Evolutionary conservation across 192 early-diverging fungal genomes (phyloP).

Genomic region (Linnemannia zychae): DNA sequence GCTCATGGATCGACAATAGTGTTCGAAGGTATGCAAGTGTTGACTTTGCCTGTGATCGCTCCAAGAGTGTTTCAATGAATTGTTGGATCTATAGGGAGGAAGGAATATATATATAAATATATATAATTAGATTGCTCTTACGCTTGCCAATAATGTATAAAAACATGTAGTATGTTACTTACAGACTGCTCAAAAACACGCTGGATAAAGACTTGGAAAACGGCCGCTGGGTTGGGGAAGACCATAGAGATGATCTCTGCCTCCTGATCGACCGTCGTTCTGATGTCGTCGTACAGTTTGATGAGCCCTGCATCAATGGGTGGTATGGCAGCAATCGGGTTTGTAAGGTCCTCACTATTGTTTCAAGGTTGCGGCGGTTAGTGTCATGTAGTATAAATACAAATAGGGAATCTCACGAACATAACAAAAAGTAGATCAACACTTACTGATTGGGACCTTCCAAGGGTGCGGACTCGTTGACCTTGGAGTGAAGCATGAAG

Average conservation of each 20-base stretch:
- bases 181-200: constrained; percentile 97
- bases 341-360: constrained; percentile 62
- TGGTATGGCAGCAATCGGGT: constrained; percentile 68
- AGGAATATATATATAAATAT: background rate
- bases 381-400: background rate
- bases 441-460: constrained; percentile 52
- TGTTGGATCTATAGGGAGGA: constrained; percentile 81
- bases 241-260: constrained; percentile 94
- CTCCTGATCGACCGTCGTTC: constrained; percentile 85
- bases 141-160: background rate
- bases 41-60: constrained; percentile 76
- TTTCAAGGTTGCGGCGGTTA: background rate
- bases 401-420: background rate
- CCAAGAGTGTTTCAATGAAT: constrained; percentile 86
- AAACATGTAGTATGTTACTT: constrained; percentile 22
- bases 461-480: constrained; percentile 63
- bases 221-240: constrained; percentile 90
- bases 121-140: background rate
- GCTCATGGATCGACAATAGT: constrained; percentile 78
- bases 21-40: constrained; percentile 86
- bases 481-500: constrained; percentile 86
- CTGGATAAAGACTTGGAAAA: constrained; percentile 95
- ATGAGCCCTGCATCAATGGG: constrained; percentile 77
- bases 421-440: background rate
- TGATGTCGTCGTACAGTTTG: constrained; percentile 88